Base-by-base conservation (phyloP, 495 filamentous ascomycete genomes). In the Aspergillus ellipticus region DNA sequence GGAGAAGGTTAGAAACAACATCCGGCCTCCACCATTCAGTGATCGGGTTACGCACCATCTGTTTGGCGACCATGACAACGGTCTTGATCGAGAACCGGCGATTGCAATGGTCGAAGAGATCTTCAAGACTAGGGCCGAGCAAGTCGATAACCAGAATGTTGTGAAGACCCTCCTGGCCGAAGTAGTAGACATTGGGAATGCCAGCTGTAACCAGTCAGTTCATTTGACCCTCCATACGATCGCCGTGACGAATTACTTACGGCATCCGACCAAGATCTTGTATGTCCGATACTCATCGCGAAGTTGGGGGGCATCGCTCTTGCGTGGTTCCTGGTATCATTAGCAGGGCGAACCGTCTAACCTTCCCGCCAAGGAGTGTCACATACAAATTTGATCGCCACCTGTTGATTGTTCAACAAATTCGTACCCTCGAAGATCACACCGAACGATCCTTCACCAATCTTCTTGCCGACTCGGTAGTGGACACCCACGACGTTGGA, bases 121-220 rank as follows among this genome's bases (percentile, higher is more conserved):
- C 94, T 71, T 99, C 94, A 28, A 99, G 80, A 63, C 91, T 96
- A 26, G 95, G 93, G 20, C 94, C 94, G 13, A 99, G 87, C 19
- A 99, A 83, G 72, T 99, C 94, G 63, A 99, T 99, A 51, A 99
- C 94, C 2, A 99, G 85, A 61, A 99, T 99, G 75, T 99, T 99
- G 77, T 99, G 94, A 20, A 99, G 83, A 62, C 94, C 94, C 76
- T 99, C 94, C 73, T 99, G 94, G 57, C 94, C 94, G 62, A 97
- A 99, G 75, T 99, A 99, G 76, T 99, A 99, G 66, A 99, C 94
- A 85, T 99, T 97, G 65, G 94, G 94, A 62, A 99, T 97, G 63
- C 94, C 94, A 55, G 94, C 94, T 98, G 56, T 9, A 6, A 22
- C n/a, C 24, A 33, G 45, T 35, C 22, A 54, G 51, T 74, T 48